Conservation (phyloP, 306 rosid species). For the Lablab purpureus region DNA sequence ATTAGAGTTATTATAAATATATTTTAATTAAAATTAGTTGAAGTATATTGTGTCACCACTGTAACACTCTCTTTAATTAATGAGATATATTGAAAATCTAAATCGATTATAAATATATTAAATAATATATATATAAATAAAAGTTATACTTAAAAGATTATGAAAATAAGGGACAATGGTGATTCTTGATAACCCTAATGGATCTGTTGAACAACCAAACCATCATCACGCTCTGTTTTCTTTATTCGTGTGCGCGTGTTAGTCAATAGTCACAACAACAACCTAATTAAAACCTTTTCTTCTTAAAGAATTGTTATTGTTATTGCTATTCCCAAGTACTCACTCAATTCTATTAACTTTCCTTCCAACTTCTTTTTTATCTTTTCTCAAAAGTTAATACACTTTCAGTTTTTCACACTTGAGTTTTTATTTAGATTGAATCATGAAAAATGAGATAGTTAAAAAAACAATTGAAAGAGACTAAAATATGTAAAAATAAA, state of each 20-base stretch:
- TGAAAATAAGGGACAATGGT: not conserved
- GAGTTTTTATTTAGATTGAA: no score
- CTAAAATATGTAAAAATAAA: no score
- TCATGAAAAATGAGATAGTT: no score
- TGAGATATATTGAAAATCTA: no score
- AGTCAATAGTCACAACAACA: not conserved
- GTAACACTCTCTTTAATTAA: no score
- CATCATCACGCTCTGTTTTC: not conserved
- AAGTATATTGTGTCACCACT: no score
- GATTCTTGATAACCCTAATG: not conserved
- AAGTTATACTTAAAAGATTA: no score
- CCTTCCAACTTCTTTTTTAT: not conserved
- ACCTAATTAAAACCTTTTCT: not conserved
- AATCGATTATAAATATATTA: no score
- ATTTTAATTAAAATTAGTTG: no score
- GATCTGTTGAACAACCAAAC: not conserved
- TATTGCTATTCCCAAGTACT: not conserved
- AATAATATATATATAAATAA: no score
- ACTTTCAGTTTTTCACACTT: not conserved
- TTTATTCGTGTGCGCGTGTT: slow-evolving; percentile 9
- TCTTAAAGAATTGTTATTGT: not conserved
- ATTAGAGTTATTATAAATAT: no score
- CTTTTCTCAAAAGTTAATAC: not conserved
- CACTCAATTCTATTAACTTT: not conserved
- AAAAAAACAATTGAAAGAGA: no score